Evolutionary conservation across 345 rosid species (phyloP), one percentile per base, ranked within the genome.

Genomic region (Populus euphratica): DNA sequence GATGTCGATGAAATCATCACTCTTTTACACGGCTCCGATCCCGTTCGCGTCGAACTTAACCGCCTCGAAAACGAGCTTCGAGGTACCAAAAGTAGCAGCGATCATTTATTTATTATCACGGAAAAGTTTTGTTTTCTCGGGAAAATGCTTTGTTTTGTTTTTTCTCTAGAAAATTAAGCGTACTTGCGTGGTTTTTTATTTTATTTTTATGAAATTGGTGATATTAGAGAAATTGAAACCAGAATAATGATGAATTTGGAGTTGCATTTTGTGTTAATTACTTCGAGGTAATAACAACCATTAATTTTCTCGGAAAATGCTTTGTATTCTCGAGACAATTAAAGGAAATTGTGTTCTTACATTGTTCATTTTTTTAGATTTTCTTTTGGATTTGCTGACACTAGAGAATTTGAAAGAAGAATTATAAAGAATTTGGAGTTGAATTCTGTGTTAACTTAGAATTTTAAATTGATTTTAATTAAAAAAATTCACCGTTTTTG

Each of bases 11-110:
- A 87, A 64, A 31, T 83, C 81, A 70, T 83, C 62, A 75, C 86
- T 27, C 78, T 85, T 20, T 75, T 87, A 63, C 90, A 87, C 79
- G 90, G 89, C 74, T 87, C 90, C 77, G 90, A 87, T 81, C 90
- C 90, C 25, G 84, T 87, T 59, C 84, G 86, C 67, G 82, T 87
- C 54, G 90, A 87, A 82, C 90, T 87, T 77, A 73, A 79, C 74
- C 90, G 90, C 25, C 88, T 87, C 73, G 86, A 81, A 54, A 87
- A 87, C 69, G 88, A 80, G 76, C 72, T 85, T 74, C 79, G 89
- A 83, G 89, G 89, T 87, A 63, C 38, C 5, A 59, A n/a, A n/a
- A 59, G 29, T 59, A 23, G 11, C 9, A 10, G 23, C 4, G 23
- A 1, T 23, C 13, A 59, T 59, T 59, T 4, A 59, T 23, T 23